These are phyloP conservation scores for Fusarium citri DNA, from an alignment of 2,329 filamentous ascomycete species.

Conservation along the genomic window DNA sequence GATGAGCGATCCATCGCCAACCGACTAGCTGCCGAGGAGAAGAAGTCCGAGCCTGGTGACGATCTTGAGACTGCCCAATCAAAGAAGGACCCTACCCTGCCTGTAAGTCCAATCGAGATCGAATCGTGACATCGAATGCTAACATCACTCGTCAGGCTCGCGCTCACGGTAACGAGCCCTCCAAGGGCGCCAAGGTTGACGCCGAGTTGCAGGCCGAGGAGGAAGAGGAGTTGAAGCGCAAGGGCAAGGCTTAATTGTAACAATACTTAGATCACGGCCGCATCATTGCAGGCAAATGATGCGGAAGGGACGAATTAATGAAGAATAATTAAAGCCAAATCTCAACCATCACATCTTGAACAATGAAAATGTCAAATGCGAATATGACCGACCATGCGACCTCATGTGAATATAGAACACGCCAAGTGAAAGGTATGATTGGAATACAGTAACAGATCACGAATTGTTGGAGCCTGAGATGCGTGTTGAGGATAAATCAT, in stretches of 20 bases:
- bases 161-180: constrained; percentile 78
- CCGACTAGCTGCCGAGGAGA: constrained; percentile 72
- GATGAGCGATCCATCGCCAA: constrained; percentile 79
- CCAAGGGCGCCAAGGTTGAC: constrained; percentile 77
- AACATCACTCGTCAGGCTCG: constrained; percentile 61
- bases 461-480: too few species aligned
- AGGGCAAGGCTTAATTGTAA: constrained; percentile 55
- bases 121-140: not conserved
- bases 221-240: constrained; percentile 70
- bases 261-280: constrained; percentile 10
- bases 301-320: constrained; percentile 30
- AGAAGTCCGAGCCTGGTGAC: constrained; percentile 59
- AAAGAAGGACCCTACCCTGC: constrained; percentile 71
- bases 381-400: not conserved
- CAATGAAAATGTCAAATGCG: not conserved
- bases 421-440: not conserved
- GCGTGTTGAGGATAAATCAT: not conserved
- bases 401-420: not conserved
- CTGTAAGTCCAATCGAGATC: constrained; percentile 55
- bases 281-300: constrained; percentile 11
- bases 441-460: not conserved
- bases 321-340: constrained; percentile 2
- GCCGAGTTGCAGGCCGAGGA: constrained; percentile 76
- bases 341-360: not conserved
- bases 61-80: constrained; percentile 54